Evolutionary conservation across 2,329 filamentous ascomycete species (phyloP), one percentile per base, ranked within the genome.

Genomic region (Boeremia exigua): DNA sequence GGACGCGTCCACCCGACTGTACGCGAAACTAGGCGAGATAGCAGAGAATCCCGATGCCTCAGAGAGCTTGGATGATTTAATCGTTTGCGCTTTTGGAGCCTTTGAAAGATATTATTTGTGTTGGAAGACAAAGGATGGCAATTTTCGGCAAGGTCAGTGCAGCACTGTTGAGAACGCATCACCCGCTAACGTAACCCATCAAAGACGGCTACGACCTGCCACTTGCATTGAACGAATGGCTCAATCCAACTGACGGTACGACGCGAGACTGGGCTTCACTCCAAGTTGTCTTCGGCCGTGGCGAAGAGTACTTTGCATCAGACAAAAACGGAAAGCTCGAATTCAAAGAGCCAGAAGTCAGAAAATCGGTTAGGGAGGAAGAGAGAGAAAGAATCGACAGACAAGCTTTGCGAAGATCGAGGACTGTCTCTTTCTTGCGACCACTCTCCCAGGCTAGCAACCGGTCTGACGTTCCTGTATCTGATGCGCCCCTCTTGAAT

Each of bases 71-170:
- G 61, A 74, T 17, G 74, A 76, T 47, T 59, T 77, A 8, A 52
- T 77, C 2, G 71, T 76, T 4, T 75, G 74, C 50, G 75, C 75
- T 1, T 74, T 77, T 46, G 75, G 75, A 0, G 74, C 74, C 0
- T 77, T 77, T 33, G 75, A 76, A 38, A 62, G 73, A 40, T 77
- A 77, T 49, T 77, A 76, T 43, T 64, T 77, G 7, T 77, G 74
- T 48, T 77, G 74, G 75, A 75, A 70, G 54, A 76, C 69, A 15
- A 64, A 61, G 34, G 60, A 61, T 15, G 75, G 75, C 7, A 62
- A 71, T 27, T 76, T 70, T 45, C 66, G 62, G 40, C 75, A 77
- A 71, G 74, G 74, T 75, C 51, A 30, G 60, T 25, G 46, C 27
- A 48, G 25, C 27, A 4, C 2, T 17, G 28, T n/a, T 40, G 9